Conservation (phyloP, 169 alveolate species). For the Plasmodium fragile region DNA sequence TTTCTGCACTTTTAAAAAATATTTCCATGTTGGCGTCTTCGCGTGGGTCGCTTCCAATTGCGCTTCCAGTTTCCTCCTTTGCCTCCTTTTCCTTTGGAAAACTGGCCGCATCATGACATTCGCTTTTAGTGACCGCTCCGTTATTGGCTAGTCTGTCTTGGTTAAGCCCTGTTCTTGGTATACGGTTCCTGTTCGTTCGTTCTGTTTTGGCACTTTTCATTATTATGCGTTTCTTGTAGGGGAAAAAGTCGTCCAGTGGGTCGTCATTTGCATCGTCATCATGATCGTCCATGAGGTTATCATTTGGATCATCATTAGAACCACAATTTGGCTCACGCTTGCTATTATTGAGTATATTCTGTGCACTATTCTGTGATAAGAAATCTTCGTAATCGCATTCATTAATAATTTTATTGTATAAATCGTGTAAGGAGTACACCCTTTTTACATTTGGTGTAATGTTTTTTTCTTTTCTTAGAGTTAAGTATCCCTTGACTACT, state of each 20-base stretch:
- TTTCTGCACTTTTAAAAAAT: not conserved
- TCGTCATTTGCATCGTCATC: not conserved
- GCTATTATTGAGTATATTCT: slow-evolving; percentile 1
- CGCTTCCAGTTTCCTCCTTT: not conserved
- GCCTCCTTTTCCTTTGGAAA: not conserved
- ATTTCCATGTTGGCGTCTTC: not conserved
- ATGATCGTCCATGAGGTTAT: not conserved
- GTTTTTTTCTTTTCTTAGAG: slow-evolving; percentile 51
- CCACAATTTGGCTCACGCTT: slow-evolving; percentile 7
- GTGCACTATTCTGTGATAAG: slow-evolving; percentile 6
- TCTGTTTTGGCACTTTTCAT: slow-evolving; percentile 10
- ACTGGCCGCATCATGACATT: not conserved
- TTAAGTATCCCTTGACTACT: slow-evolving; percentile 37
- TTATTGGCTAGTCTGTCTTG: not conserved
- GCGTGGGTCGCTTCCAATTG: not conserved
- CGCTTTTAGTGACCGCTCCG: not conserved
- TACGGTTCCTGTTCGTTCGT: not conserved
- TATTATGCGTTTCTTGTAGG: not conserved
- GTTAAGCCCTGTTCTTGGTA: not conserved
- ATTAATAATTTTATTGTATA: slow-evolving; percentile 51
- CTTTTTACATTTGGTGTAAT: slow-evolving; percentile 61
- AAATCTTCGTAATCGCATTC: slow-evolving; percentile 45
- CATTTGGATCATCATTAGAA: not conserved
- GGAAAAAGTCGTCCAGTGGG: not conserved
- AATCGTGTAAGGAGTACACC: slow-evolving; percentile 33